Conservation (phyloP, 768 basidiomycete species). For the Tricholoma terreum region DNA sequence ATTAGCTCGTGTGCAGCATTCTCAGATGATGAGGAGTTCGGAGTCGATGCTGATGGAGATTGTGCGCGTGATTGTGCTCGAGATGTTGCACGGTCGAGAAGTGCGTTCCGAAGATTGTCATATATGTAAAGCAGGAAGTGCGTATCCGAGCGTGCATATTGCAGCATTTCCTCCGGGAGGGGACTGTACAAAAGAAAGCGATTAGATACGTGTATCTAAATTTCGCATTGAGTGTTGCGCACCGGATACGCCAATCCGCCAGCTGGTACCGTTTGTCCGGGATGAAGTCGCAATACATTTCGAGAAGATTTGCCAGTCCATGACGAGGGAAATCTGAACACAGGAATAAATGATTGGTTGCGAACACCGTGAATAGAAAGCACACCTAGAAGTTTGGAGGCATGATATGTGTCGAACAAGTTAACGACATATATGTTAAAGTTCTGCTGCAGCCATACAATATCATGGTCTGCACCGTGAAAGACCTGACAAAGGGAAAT, state of each 20-base stretch:
- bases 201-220: neutral
- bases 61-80: constrained; percentile 38
- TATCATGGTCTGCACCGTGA: constrained; percentile 92
- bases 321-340: constrained; percentile 74
- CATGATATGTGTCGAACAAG: constrained; percentile 97
- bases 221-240: constrained; percentile 12
- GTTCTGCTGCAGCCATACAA: constrained; percentile 95
- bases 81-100: constrained; percentile 65
- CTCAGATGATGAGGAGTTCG: constrained; percentile 14
- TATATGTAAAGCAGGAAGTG: constrained; percentile 94
- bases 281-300: constrained; percentile 85
- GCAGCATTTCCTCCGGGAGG: constrained; percentile 82
- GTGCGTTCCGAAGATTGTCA: constrained; percentile 84
- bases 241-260: constrained; percentile 97
- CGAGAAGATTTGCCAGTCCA: constrained; percentile 78
- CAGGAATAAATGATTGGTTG: neutral
- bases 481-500: constrained; percentile 56
- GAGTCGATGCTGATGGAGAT: constrained; percentile 27
- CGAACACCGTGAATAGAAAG: neutral
- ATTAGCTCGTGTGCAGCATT: constrained; percentile 42
- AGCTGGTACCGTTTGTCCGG: constrained; percentile 96
- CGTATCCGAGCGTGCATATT: constrained; percentile 94
- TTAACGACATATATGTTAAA: constrained; percentile 93
- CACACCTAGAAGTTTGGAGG: constrained; percentile 78
- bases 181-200: constrained; percentile 42